phyloP scores from a whole-genome alignment of 1,139 yeast species.

The Yamadazyma triangularis region DNA sequence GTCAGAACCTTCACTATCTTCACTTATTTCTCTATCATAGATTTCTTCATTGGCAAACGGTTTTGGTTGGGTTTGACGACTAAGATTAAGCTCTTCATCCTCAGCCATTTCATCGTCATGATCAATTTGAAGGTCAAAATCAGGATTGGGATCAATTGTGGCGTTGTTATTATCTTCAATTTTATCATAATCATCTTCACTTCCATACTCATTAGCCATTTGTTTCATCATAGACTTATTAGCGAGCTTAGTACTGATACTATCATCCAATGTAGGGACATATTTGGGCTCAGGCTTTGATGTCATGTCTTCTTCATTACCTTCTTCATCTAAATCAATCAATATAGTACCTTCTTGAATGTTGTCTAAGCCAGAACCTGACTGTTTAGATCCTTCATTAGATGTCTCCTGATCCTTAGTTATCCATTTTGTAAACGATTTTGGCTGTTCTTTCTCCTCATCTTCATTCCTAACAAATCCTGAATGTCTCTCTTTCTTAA shows the following conservation, averaged over 20 bases:
- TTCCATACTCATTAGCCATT: slow-evolving; percentile 11
- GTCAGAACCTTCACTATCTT: slow-evolving; percentile 8
- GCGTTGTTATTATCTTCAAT: slow-evolving; percentile 15
- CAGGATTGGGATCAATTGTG: slow-evolving; percentile 7
- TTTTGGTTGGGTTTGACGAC: too few species aligned
- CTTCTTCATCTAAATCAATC: slow-evolving; percentile 7
- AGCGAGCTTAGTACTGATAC: slow-evolving; percentile 3
- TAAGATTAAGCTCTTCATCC: slow-evolving; percentile 6
- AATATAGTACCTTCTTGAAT: not conserved
- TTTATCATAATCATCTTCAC: slow-evolving; percentile 15
- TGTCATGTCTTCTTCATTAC: slow-evolving; percentile 3
- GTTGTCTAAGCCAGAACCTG: too few species aligned
- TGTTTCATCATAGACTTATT: slow-evolving; percentile 6
- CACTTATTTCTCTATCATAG: slow-evolving; percentile 20
- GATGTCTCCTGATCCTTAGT: too few species aligned
- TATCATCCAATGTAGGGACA: slow-evolving; percentile 11
- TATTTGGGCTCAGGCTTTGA: slow-evolving; percentile 3
- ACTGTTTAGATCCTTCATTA: too few species aligned
- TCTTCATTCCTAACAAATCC: not conserved
- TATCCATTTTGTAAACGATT: not conserved
- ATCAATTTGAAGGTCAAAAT: slow-evolving; percentile 4
- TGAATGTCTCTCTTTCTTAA: not conserved
- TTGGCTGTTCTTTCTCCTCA: not conserved
- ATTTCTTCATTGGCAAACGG: slow-evolving; percentile 10
- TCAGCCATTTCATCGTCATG: slow-evolving; percentile 8